phyloP scores from a whole-genome alignment of 176 grass and related monocot species.

The Luzula sylvatica region DNA sequence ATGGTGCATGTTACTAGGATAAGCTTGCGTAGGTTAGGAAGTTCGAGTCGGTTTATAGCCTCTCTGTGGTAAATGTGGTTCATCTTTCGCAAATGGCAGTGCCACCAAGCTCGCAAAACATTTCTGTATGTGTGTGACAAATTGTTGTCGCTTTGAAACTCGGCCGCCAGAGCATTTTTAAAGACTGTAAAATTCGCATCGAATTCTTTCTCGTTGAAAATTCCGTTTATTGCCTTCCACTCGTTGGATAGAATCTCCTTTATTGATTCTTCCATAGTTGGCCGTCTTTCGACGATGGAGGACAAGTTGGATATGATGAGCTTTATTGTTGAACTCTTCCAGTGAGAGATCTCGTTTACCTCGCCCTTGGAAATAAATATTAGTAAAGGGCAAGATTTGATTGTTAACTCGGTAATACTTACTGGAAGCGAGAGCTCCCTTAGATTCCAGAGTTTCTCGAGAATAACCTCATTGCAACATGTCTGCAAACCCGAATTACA shows the following conservation, averaged over 20 bases:
- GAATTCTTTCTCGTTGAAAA: constrained; percentile 21
- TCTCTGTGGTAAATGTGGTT: constrained; percentile 6
- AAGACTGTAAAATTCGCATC: constrained; percentile 5
- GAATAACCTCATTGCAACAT: constrained; percentile 5
- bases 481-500: not conserved
- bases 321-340: not conserved
- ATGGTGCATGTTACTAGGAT: constrained; percentile 17
- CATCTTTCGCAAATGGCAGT: constrained; percentile 14
- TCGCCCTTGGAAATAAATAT: constrained; percentile 7
- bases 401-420: constrained; percentile 14
- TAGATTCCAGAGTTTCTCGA: constrained; percentile 22
- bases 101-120: constrained; percentile 16
- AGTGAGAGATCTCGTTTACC: constrained; percentile 4
- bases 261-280: constrained; percentile 3
- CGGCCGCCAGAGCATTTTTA: not conserved
- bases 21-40: constrained; percentile 13
- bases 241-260: constrained; percentile 13
- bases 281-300: constrained; percentile 13
- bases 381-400: constrained; percentile 6
- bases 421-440: constrained; percentile 9
- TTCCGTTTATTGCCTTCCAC: constrained; percentile 15
- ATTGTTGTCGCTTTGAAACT: not conserved
- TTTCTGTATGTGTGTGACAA: not conserved
- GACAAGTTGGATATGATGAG: constrained; percentile 16
- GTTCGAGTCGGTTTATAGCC: constrained; percentile 5